phyloP scores from a whole-genome alignment of 1,284 basidiomycete species.

The Malassezia vespertilionis region DNA sequence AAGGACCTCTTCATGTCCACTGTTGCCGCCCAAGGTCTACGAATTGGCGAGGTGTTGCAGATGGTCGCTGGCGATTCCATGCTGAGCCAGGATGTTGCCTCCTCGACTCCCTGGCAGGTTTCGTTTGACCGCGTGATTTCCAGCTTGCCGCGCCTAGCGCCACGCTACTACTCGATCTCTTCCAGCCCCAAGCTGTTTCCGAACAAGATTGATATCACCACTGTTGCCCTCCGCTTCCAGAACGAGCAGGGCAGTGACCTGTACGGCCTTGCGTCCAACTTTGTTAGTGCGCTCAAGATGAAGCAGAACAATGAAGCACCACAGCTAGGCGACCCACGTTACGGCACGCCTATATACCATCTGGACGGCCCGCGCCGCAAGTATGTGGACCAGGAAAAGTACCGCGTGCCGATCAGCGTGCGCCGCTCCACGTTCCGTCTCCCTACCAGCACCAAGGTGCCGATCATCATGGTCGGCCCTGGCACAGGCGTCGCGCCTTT shows the following conservation, averaged over 20 bases:
- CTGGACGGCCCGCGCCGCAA: slow-evolving; percentile 78
- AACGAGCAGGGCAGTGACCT: slow-evolving; percentile 20
- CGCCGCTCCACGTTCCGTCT: slow-evolving; percentile 89
- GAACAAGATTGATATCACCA: slow-evolving; percentile 81
- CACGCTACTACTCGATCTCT: slow-evolving; percentile 96
- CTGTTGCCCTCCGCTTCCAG: slow-evolving; percentile 57
- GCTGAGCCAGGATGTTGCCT: slow-evolving; percentile 50
- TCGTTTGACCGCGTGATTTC: slow-evolving; percentile 95
- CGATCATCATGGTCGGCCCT: slow-evolving; percentile 96
- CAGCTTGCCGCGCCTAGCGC: slow-evolving; percentile 79
- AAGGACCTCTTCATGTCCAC: slow-evolving; percentile 72
- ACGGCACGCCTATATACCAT: slow-evolving; percentile 60
- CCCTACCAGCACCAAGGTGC: slow-evolving; percentile 92
- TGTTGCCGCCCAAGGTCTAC: slow-evolving; percentile 70
- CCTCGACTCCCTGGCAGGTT: slow-evolving; percentile 76
- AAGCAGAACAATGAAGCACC: slow-evolving; percentile 53
- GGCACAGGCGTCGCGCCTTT: slow-evolving; percentile 96
- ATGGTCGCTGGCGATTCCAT: slow-evolving; percentile 70
- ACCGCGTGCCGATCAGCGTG: slow-evolving; percentile 85
- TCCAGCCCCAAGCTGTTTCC: slow-evolving; percentile 86
- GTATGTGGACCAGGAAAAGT: slow-evolving; percentile 54
- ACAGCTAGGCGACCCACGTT: slow-evolving; percentile 37
- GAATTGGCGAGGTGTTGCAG: slow-evolving; percentile 81
- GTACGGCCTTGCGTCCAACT: slow-evolving; percentile 44
- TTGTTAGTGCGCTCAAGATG: slow-evolving; percentile 53